phyloP scores from a whole-genome alignment of 306 rosid genomes.

The Vigna unguiculata region DNA sequence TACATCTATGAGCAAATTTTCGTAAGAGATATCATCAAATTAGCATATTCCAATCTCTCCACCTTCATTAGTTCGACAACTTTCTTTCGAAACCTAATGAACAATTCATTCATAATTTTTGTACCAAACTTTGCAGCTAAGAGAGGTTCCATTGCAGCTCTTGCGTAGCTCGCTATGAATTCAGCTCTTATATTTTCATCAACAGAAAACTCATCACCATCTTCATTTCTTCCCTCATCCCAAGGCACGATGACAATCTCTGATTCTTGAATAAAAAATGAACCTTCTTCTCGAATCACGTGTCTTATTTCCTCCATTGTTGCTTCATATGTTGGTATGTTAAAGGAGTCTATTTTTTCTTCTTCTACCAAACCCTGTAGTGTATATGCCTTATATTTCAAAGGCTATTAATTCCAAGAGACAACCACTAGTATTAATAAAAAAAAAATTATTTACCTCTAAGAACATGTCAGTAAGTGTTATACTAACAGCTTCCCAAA shows the following conservation, averaged over 20 bases:
- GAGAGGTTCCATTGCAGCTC: conserved; percentile 19
- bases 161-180: not conserved
- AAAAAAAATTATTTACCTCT: not conserved
- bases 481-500: too few relatives aligned
- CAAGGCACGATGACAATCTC: conserved; percentile 12
- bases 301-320: conserved; percentile 11
- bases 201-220: not conserved
- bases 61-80: conserved; percentile 1
- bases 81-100: not conserved
- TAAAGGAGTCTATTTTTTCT: conserved; percentile 33
- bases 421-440: not conserved
- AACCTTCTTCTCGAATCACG: conserved; percentile 36
- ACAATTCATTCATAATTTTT: not conserved
- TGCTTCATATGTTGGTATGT: conserved; percentile 10
- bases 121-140: not conserved
- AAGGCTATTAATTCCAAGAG: not conserved
- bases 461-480: not conserved
- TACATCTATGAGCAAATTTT: too few relatives aligned
- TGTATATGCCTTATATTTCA: not conserved
- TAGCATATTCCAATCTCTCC: too few relatives aligned
- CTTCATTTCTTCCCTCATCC: conserved; percentile 34
- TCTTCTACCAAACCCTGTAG: conserved; percentile 40
- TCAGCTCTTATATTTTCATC: conserved; percentile 30
- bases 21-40: too few relatives aligned
- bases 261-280: not conserved